phyloP scores from a whole-genome alignment of 768 basidiomycete genomes.

The Pleurotus eryngii region DNA sequence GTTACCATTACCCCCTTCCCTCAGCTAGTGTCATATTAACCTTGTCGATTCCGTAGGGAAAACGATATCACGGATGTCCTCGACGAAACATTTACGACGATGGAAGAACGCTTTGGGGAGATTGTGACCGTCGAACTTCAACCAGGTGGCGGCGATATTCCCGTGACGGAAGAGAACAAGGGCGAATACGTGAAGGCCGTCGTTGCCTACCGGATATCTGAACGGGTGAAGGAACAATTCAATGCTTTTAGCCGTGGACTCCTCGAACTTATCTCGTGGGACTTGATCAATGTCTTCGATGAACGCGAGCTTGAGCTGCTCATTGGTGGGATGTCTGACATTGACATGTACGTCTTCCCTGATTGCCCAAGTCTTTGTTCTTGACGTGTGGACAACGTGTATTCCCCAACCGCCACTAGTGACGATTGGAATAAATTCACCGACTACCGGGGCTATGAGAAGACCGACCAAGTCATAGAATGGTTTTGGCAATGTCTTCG shows the following conservation, averaged over 20 bases:
- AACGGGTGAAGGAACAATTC: constrained; percentile 80
- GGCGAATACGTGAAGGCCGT: constrained; percentile 74
- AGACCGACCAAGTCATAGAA: constrained; percentile 83
- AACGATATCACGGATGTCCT: constrained; percentile 75
- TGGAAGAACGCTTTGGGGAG: constrained; percentile 76
- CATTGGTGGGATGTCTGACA: constrained; percentile 92
- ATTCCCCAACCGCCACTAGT: constrained; percentile 27
- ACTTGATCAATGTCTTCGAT: constrained; percentile 86
- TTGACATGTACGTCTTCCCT: constrained; percentile 66
- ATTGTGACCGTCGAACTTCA: constrained; percentile 64
- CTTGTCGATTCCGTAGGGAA: constrained; percentile 38
- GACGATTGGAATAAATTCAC: constrained; percentile 95
- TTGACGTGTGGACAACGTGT: constrained; percentile 8
- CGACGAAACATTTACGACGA: constrained; percentile 69
- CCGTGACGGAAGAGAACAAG: constrained; percentile 75
- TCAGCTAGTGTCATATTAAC: not conserved
- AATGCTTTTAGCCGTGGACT: constrained; percentile 84
- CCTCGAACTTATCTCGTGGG: constrained; percentile 78
- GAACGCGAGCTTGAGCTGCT: constrained; percentile 86
- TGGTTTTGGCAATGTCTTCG: constrained; percentile 97
- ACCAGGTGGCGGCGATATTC: constrained; percentile 53
- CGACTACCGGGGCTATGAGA: constrained; percentile 85
- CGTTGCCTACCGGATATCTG: constrained; percentile 80
- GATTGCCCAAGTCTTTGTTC: not conserved
- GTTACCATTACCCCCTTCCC: constrained; percentile 20